These are phyloP conservation scores for Xylaria palmicola DNA, from an alignment of 495 filamentous ascomycete species.

Conservation along the genomic window DNA sequence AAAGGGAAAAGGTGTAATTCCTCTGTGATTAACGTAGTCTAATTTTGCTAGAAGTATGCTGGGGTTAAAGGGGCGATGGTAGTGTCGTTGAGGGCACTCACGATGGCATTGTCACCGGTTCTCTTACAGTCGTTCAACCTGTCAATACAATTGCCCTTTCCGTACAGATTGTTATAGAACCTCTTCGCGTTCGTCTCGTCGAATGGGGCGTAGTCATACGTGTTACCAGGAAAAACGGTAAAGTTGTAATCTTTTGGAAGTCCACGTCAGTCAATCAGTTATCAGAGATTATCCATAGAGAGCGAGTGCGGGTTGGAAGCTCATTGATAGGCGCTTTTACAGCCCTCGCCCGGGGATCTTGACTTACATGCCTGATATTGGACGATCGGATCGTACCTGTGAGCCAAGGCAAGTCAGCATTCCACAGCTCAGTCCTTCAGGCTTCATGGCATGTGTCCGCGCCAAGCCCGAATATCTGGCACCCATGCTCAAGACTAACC, in stretches of 20 bases:
- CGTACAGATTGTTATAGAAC: constrained; percentile 63
- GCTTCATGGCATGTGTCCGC: constrained; percentile 14
- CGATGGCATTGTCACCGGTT: constrained; percentile 24
- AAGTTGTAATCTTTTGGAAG: constrained; percentile 53
- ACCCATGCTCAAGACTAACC: constrained; percentile 18
- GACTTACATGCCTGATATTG: constrained; percentile 55
- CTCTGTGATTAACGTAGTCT: too few species aligned
- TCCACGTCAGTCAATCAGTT: background rate
- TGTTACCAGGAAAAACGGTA: constrained; percentile 55
- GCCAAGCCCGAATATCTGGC: background rate
- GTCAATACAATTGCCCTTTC: constrained; percentile 62
- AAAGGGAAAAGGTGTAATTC: too few species aligned
- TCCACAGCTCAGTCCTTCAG: background rate
- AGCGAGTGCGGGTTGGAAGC: background rate
- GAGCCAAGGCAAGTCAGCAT: background rate
- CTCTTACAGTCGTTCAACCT: constrained; percentile 50
- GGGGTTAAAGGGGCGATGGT: background rate
- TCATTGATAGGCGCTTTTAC: background rate
- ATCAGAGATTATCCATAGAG: background rate
- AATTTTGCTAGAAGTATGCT: too few species aligned
- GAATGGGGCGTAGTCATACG: constrained; percentile 58
- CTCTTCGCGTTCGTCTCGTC: constrained; percentile 43
- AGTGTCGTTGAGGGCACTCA: background rate
- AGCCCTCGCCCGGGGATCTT: background rate
- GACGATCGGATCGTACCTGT: constrained; percentile 52